Base-by-base conservation (phyloP, 2,329 filamentous ascomycete species). In the Annulohypoxylon truncatum region DNA sequence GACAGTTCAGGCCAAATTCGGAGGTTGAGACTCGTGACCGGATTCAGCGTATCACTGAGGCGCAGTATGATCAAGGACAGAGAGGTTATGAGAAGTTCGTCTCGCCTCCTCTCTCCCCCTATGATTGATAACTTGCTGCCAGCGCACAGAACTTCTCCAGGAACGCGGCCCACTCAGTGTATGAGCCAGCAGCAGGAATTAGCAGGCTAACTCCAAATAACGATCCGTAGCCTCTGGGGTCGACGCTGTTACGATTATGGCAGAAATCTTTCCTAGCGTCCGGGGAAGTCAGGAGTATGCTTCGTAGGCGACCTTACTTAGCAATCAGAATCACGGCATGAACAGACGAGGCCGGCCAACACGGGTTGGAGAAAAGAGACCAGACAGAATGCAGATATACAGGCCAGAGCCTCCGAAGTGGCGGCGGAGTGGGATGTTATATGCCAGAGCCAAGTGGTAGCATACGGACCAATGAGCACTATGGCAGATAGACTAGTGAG, bases 401-500 rank as follows among this genome's bases (percentile, higher is more conserved):
- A 54, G 58, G 33, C 48, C 24, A 22, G 31, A 52, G 29, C 18
- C 47, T 48, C 26, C 40, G 31, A 38, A 53, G 24, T 42, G 44
- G 47, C 38, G 62, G 51, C 54, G 28, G 38, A 31, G 53, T 31
- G 24, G 33, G 46, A 66, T 40, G 58, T 61, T 67, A 65, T 71
- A 66, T 63, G 61, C 59, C 57, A 68, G 52, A 60, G 28, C 58
- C 47, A 56, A 68, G 66, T 68, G 52, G 58, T 51, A 55, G 61
- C 53, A 50, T 35, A 42, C 48, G 50, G 44, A 46, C 50, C 44
- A 62, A 51, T 67, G 64, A 71, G 56, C 60, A 58, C 44, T 67
- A 62, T 67, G 67, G 66, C 61, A 61, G 70, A 57, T 59, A 59
- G 58, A 48, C 52, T 51, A 59, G 63, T 64, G 60, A 63, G 59